These are phyloP conservation scores for Anastatica hierochuntica DNA, from an alignment of 345 rosid species.

Conservation along the genomic window DNA sequence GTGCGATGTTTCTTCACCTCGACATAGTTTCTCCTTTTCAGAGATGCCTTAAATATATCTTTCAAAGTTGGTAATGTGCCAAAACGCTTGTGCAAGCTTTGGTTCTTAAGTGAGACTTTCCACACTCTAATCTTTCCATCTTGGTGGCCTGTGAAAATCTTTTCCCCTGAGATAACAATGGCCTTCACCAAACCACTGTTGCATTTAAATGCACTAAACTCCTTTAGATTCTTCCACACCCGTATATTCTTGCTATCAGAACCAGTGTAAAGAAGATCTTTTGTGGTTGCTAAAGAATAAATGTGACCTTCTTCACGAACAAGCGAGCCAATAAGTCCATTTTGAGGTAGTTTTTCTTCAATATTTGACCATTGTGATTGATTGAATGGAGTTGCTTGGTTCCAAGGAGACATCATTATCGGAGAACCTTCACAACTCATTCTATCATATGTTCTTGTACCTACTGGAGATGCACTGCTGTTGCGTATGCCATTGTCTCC, in stretches of 20 bases:
- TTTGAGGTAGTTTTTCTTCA: constrained; percentile 43
- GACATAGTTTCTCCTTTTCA: constrained; percentile 74
- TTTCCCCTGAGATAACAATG: constrained; percentile 63
- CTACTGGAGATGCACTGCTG: constrained; percentile 61
- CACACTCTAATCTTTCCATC: constrained; percentile 92
- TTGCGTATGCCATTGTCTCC: constrained; percentile 44
- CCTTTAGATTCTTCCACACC: constrained; percentile 86
- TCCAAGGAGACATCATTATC: constrained; percentile 95
- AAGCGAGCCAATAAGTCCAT: constrained; percentile 74
- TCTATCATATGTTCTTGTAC: constrained; percentile 45
- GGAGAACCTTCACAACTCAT: constrained; percentile 90
- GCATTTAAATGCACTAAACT: constrained; percentile 77
- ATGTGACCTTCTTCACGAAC: constrained; percentile 93
- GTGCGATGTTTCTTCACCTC: constrained; percentile 59
- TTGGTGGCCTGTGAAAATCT: constrained; percentile 90
- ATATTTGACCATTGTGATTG: constrained; percentile 37
- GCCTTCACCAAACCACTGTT: constrained; percentile 92
- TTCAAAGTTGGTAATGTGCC: constrained; percentile 82
- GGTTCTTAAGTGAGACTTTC: constrained; percentile 64
- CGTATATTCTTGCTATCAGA: constrained; percentile 96
- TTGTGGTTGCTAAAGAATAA: constrained; percentile 76
- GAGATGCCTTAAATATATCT: constrained; percentile 77
- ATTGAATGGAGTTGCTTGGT: constrained; percentile 48
- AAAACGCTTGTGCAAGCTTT: constrained; percentile 53
- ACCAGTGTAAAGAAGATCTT: constrained; percentile 86